Percentiles rank a stretch among this genome's conserved stretches.
phyloP scores from a whole-genome alignment of 2,329 filamentous ascomycete genomes.

The Pestalotiopsis sp. region DNA sequence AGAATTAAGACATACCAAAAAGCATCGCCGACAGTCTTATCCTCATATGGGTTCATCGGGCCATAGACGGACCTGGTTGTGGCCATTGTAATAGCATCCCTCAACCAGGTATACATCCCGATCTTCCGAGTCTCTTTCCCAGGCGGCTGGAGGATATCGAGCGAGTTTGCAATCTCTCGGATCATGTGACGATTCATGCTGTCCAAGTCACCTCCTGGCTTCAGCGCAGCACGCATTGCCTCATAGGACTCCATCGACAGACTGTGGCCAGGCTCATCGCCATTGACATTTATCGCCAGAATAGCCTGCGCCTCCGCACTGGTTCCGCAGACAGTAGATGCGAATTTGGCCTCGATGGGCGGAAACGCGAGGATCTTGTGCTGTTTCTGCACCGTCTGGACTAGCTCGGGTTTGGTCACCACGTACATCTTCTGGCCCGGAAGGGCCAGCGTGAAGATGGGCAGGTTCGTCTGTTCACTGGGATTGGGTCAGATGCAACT shows the following conservation, averaged over 20 bases:
- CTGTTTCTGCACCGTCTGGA: conserved; percentile 39
- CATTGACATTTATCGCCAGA: conserved; percentile 30
- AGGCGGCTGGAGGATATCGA: not conserved
- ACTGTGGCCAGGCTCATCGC: conserved; percentile 31
- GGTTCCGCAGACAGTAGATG: conserved; percentile 28
- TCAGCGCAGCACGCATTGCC: not conserved
- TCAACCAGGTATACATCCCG: conserved; percentile 40
- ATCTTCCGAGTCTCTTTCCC: not conserved
- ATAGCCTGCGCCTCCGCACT: conserved; percentile 32
- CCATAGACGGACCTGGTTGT: conserved; percentile 43
- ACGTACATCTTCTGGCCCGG: conserved; percentile 44
- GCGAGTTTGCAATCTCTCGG: not conserved
- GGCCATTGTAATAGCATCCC: conserved; percentile 39
- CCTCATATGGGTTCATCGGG: conserved; percentile 34
- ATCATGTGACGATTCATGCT: not conserved
- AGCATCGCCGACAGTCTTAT: conserved; percentile 33
- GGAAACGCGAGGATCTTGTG: conserved; percentile 37
- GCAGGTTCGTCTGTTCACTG: conserved; percentile 19
- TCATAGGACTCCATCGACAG: not conserved
- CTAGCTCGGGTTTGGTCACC: conserved; percentile 36
- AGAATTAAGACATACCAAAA: not conserved
- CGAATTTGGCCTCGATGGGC: conserved; percentile 36
- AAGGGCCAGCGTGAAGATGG: conserved; percentile 42
- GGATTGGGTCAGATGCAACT: not conserved
- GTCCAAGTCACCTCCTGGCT: not conserved